Evolutionary conservation across 257 asterid genomes (phyloP).

Genomic region (Gardenia jasminoides): DNA sequence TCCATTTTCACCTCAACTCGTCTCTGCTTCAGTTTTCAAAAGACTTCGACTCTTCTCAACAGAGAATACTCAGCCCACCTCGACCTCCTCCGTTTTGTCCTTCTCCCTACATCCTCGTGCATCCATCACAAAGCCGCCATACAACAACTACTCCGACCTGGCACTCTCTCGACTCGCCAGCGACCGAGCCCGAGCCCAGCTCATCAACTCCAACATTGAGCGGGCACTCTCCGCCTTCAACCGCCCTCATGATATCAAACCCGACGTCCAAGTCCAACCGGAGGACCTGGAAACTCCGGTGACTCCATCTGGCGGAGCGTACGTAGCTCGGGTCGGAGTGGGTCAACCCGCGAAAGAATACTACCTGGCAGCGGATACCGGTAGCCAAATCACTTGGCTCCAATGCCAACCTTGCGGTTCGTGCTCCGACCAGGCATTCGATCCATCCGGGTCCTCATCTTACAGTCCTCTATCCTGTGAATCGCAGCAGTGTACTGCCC

Average conservation of each 20-base stretch:
- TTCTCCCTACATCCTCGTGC: background rate
- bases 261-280: background rate
- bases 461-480: background rate
- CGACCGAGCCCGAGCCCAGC: background rate
- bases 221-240: background rate
- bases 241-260: no score
- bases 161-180: background rate
- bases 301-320: background rate
- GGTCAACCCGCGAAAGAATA: constrained; percentile 7
- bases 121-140: background rate
- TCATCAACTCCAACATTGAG: background rate
- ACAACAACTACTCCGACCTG: background rate
- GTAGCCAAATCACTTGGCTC: constrained; percentile 5
- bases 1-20: no score
- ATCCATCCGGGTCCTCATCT: constrained; percentile 6
- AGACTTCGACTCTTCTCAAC: no score
- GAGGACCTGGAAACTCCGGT: background rate
- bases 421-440: background rate
- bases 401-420: background rate
- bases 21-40: no score
- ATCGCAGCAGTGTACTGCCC: background rate
- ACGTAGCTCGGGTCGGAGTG: background rate
- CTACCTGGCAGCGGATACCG: background rate
- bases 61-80: background rate
- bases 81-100: background rate